A percentile compares a stretch with the other conserved stretches of the same genome.
These are phyloP conservation scores for Garcia nutans DNA, from an alignment of 345 rosid genomes.

Conservation along the genomic window DNA sequence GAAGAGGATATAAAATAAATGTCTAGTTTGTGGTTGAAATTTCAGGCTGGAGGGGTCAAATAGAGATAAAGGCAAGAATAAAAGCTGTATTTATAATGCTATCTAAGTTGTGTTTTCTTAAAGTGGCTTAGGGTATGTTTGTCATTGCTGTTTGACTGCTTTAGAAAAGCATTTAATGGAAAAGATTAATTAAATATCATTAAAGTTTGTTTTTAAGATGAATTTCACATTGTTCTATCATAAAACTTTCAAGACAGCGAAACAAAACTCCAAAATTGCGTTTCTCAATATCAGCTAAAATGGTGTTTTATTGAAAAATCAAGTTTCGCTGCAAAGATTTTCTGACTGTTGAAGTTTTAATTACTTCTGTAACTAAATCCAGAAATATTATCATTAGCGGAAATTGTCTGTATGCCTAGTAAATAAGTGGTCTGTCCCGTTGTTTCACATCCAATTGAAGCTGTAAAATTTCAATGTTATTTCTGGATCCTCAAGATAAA, in stretches of 20 bases:
- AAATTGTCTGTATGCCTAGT: neutral
- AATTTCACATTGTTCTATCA: too few relatives aligned
- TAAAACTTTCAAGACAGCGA: too few relatives aligned
- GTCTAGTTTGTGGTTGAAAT: neutral
- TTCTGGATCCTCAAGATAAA: neutral
- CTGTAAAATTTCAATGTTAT: conserved; percentile 1
- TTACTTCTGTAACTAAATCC: neutral
- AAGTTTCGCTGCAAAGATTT: too few relatives aligned
- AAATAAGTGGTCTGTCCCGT: neutral
- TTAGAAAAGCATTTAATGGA: too few relatives aligned
- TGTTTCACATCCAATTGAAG: neutral
- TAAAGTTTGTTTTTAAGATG: too few relatives aligned
- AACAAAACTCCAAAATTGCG: too few relatives aligned
- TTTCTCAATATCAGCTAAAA: too few relatives aligned
- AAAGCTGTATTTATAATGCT: neutral
- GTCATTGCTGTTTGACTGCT: too few relatives aligned
- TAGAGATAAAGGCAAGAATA: neutral
- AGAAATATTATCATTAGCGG: neutral
- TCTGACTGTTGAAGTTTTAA: neutral
- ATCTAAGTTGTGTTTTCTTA: neutral
- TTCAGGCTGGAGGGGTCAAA: neutral
- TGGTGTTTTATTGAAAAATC: too few relatives aligned
- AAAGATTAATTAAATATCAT: too few relatives aligned
- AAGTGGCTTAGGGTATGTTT: neutral
- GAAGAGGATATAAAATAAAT: neutral